A percentile compares a stretch with the other conserved stretches of the same genome.
Conservation (phyloP, 2,329 filamentous ascomycete species). For the Stagonosporopsis vannaccii region DNA sequence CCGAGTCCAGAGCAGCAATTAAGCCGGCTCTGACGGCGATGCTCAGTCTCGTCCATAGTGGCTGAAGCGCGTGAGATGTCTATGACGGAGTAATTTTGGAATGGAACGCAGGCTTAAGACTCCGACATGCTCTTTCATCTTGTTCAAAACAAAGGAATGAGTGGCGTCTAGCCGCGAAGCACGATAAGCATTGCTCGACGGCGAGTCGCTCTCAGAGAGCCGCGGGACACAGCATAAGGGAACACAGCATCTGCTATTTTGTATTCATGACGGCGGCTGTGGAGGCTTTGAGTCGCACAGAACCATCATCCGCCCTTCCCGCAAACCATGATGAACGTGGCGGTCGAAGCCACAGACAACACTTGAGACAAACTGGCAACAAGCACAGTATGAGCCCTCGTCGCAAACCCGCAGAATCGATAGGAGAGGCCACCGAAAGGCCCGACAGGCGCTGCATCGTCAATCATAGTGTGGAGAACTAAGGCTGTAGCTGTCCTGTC, state of each 20-base stretch:
- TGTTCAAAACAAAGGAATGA: slow-evolving; percentile 7
- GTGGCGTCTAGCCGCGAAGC: background rate
- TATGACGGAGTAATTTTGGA: slow-evolving; percentile 1
- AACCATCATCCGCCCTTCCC: background rate
- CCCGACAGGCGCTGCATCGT: slow-evolving; percentile 24
- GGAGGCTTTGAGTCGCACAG: slow-evolving; percentile 9
- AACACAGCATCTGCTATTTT: slow-evolving; percentile 13
- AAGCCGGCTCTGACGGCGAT: background rate
- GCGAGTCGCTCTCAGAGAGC: slow-evolving; percentile 13
- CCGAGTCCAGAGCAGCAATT: background rate
- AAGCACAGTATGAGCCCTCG: slow-evolving; percentile 1
- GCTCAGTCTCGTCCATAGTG: background rate
- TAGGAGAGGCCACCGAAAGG: slow-evolving; percentile 24
- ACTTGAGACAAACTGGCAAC: slow-evolving; percentile 3
- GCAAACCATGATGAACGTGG: slow-evolving; percentile 6
- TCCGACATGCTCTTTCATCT: slow-evolving; percentile 6
- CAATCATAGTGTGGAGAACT: slow-evolving; percentile 45
- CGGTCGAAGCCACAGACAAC: slow-evolving; percentile 1
- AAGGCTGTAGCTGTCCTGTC: slow-evolving; percentile 24
- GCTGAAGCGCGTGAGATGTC: background rate
- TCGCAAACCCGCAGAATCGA: slow-evolving; percentile 22
- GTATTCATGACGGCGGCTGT: slow-evolving; percentile 13
- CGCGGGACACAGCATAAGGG: slow-evolving; percentile 8
- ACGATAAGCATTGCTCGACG: slow-evolving; percentile 1
- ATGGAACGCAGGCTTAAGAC: background rate